Evolutionary conservation across 2,329 filamentous ascomycete species (phyloP).

Genomic region (Fusarium sp.): DNA sequence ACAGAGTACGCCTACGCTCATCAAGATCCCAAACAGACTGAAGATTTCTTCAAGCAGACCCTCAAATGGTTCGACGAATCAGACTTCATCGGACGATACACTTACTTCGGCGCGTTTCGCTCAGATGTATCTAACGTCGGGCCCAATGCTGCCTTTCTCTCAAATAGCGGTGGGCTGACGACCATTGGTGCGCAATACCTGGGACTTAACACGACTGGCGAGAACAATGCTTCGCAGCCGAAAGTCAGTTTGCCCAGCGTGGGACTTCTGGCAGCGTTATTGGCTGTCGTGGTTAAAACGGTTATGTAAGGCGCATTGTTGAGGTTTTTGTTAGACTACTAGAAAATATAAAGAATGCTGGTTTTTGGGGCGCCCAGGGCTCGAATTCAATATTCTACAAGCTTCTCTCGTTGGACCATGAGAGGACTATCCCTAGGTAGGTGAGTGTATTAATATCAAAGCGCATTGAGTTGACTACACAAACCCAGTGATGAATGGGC

Average conservation of each 20-base stretch:
- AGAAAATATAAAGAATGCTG: too few species aligned
- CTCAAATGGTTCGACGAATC: conserved; percentile 73
- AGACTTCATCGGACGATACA: conserved; percentile 73
- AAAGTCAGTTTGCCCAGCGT: conserved; percentile 1
- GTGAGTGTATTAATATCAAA: too few species aligned
- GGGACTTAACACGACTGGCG: conserved; percentile 64
- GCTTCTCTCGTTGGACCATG: too few species aligned
- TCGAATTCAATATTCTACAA: too few species aligned
- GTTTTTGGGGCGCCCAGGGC: too few species aligned
- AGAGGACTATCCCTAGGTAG: too few species aligned
- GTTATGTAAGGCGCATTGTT: conserved; percentile 5
- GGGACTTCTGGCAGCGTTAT: conserved; percentile 13
- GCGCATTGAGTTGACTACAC: too few species aligned
- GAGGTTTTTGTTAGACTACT: too few species aligned
- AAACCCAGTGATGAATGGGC: too few species aligned
- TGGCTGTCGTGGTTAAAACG: conserved; percentile 11
- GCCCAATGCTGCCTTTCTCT: conserved; percentile 78
- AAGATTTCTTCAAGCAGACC: conserved; percentile 76
- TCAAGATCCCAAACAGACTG: conserved; percentile 67
- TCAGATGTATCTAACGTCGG: conserved; percentile 79
- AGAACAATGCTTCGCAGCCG: conserved; percentile 40
- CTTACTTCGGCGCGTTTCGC: conserved; percentile 82
- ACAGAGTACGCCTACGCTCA: conserved; percentile 80
- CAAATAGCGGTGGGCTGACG: conserved; percentile 75
- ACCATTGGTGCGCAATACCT: conserved; percentile 84